Evolutionary conservation across 768 basidiomycete genomes (phyloP).

Genomic region (Tephrocybe rancida): DNA sequence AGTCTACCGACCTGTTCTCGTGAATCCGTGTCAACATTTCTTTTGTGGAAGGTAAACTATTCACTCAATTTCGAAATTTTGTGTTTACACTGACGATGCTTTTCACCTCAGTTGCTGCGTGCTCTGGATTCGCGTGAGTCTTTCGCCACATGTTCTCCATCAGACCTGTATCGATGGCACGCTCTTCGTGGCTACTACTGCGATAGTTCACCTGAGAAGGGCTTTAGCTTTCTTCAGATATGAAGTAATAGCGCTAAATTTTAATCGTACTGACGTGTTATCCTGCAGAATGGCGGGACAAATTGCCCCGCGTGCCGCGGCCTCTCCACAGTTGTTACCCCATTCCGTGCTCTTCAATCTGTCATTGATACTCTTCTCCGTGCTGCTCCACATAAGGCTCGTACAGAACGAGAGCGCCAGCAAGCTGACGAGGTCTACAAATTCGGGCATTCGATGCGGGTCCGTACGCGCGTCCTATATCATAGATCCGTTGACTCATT

Average conservation of each 20-base stretch:
- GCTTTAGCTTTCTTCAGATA: neutral
- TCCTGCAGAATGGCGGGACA: slow-evolving; percentile 74
- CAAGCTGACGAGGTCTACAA: slow-evolving; percentile 86
- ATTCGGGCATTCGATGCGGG: slow-evolving; percentile 61
- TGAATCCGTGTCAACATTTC: slow-evolving; percentile 87
- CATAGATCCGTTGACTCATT: slow-evolving; percentile 12
- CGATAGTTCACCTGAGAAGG: neutral
- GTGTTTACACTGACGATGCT: neutral
- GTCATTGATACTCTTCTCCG: slow-evolving; percentile 75
- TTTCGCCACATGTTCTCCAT: slow-evolving; percentile 14
- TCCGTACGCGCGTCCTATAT: slow-evolving; percentile 28
- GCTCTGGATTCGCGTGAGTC: slow-evolving; percentile 83
- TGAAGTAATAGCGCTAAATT: neutral
- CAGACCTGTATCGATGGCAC: slow-evolving; percentile 10
- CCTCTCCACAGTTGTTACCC: slow-evolving; percentile 64
- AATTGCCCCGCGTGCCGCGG: slow-evolving; percentile 84
- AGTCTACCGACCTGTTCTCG: slow-evolving; percentile 80
- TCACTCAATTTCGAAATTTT: neutral
- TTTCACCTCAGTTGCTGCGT: slow-evolving; percentile 62
- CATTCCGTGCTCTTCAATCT: slow-evolving; percentile 73
- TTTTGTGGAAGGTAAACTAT: slow-evolving; percentile 80
- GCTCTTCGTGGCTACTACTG: neutral
- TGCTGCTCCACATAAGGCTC: slow-evolving; percentile 66
- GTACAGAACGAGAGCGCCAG: slow-evolving; percentile 68
- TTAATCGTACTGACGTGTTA: slow-evolving; percentile 14